Conservation (phyloP, 2,329 filamentous ascomycete species). For the Aureobasidium sp. region DNA sequence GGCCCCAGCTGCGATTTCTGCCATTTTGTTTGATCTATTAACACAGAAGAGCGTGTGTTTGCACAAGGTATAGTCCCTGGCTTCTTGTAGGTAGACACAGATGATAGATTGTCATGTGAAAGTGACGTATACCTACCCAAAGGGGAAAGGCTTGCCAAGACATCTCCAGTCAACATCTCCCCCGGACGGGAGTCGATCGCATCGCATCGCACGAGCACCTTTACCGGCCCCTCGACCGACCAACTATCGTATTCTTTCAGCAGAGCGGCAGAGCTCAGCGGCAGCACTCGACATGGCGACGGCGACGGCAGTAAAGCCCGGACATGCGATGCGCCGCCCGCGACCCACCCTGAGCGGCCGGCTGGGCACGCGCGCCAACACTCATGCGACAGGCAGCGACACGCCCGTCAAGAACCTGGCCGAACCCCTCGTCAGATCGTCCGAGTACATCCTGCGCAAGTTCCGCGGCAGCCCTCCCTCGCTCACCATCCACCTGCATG, state of each 20-base stretch:
- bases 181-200: not conserved
- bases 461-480: constrained; percentile 67
- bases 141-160: not conserved
- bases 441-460: constrained; percentile 74
- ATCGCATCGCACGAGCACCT: not conserved
- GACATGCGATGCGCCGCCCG: constrained; percentile 36
- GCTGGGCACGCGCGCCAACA: not conserved
- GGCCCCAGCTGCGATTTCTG: constrained; percentile 31
- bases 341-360: constrained; percentile 24
- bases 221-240: not conserved
- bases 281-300: constrained; percentile 22
- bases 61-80: no score
- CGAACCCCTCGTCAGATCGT: constrained; percentile 52
- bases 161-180: not conserved
- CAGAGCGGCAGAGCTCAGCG: not conserved
- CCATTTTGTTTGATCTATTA: constrained; percentile 20
- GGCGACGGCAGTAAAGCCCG: constrained; percentile 23
- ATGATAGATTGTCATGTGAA: not conserved
- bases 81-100: no score
- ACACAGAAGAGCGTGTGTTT: not conserved
- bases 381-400: constrained; percentile 19
- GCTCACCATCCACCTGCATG: constrained; percentile 75
- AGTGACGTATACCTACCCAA: not conserved
- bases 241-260: not conserved
- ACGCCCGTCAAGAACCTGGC: constrained; percentile 19